Base-by-base conservation (phyloP, 108 stramenopile genomes). In the Aurantiochytrium sp. region DNA sequence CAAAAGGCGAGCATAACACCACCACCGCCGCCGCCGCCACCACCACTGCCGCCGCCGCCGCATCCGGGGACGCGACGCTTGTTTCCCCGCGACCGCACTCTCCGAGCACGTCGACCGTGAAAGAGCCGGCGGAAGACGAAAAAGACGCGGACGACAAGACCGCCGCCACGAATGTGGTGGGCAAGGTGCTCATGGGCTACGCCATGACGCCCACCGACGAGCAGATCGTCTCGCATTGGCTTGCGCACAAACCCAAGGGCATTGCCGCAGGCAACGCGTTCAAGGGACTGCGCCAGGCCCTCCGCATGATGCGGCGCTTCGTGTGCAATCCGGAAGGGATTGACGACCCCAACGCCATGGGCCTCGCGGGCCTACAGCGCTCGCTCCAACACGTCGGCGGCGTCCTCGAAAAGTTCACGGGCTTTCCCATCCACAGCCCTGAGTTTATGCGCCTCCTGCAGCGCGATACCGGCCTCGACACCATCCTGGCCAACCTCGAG, bases 141-240 rank as follows among this genome's bases (percentile, higher is more conserved):
- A 6, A 15, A 12, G 34, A 65, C 15, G 8, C 50, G 50, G 59
- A 65, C 8, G 59, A 65, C 34, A 65, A 65, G 3, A 65, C 59
- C 19, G 59, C 59, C 10, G 73, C 73, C 1, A 81, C 73, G 1
- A 81, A 81, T 12, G 73, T 48, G 1, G 73, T 81, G 39, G 73
- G 73, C 39, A 81, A 81, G 73, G 73, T 81, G 12, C 30, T 81
- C n/a, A 41, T 81, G 45, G 73, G 73, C 27, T 81, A 81, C 30
- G 73, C 73, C 39, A 81, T 81, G 73, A 81, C 73, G 27, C 73
- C 73, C n/a, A 48, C 42, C 10, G 73, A 81, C 4, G 73, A 81
- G 24, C 39, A 48, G 24, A 48, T 48, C 24, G 73, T 81, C 19
- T 48, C 73, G 6, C 73, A 81, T 41, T 81, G 73, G 73, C 45